Conservation (phyloP, 257 asterid genomes). For the Dorcoceras hygrometricum region DNA sequence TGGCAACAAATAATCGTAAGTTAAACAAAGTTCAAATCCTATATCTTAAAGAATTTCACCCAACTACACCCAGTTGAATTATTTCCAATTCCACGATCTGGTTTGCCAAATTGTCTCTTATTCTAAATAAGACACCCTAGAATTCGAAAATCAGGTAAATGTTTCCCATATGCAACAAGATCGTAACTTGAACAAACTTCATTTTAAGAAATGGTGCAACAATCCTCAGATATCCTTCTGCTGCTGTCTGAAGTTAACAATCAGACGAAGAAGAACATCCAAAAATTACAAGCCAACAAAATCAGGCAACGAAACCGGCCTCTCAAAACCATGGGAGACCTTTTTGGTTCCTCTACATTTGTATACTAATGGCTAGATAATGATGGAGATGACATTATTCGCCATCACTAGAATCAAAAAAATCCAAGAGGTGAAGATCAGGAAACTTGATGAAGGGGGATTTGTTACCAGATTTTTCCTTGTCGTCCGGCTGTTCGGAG, state of each 20-base stretch:
- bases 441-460: constrained; percentile 43
- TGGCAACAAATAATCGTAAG: background rate
- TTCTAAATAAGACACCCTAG: background rate
- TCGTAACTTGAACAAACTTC: background rate
- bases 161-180: background rate
- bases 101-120: background rate
- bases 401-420: constrained; percentile 26
- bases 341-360: background rate
- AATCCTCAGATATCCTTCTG: background rate
- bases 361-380: background rate
- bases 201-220: background rate
- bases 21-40: background rate
- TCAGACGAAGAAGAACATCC: background rate
- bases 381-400: background rate
- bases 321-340: background rate
- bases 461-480: constrained; percentile 26
- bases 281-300: background rate
- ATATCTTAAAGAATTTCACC: background rate
- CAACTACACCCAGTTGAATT: background rate
- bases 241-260: background rate
- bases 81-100: background rate
- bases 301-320: background rate
- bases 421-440: constrained; percentile 36
- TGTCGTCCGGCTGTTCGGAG: constrained; percentile 17
- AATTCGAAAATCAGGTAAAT: background rate